A percentile compares a stretch with the other conserved stretches of the same genome.
Conservation (phyloP, 768 basidiomycete genomes). For the Trichaptum fuscoviolaceum region DNA sequence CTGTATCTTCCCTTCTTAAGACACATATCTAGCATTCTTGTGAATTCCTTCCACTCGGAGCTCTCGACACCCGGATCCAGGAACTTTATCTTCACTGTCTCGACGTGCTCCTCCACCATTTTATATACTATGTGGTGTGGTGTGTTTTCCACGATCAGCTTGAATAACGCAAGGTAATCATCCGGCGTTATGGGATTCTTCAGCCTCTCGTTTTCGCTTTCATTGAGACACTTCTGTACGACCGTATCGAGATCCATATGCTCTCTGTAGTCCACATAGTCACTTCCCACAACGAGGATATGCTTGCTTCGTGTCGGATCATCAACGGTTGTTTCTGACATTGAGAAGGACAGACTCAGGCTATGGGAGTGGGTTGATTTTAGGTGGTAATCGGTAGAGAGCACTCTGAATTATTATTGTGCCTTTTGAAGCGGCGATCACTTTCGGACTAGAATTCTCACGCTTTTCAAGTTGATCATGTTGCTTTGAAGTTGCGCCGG, state of each 20-base stretch:
- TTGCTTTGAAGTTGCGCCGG: too few species aligned
- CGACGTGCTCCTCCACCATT: neutral
- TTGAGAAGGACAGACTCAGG: too few species aligned
- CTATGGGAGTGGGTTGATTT: too few species aligned
- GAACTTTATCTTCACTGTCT: neutral
- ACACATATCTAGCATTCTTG: neutral
- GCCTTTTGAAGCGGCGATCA: too few species aligned
- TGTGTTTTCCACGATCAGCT: neutral
- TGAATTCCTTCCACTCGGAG: neutral
- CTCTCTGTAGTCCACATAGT: neutral
- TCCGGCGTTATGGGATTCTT: neutral
- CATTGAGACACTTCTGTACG: neutral
- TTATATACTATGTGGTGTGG: neutral
- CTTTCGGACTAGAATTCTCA: too few species aligned
- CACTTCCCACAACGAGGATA: neutral
- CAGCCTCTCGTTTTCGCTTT: neutral
- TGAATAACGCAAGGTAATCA: neutral
- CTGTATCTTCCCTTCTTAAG: neutral
- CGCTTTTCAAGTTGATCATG: too few species aligned
- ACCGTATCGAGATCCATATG: neutral
- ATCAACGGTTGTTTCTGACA: too few species aligned
- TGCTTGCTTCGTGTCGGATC: neutral
- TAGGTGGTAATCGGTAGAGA: too few species aligned
- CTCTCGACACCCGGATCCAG: neutral
- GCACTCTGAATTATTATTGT: too few species aligned